These are phyloP conservation scores for Scheffersomyces quercinus DNA, from an alignment of 1,139 yeast genomes.

Conservation along the genomic window DNA sequence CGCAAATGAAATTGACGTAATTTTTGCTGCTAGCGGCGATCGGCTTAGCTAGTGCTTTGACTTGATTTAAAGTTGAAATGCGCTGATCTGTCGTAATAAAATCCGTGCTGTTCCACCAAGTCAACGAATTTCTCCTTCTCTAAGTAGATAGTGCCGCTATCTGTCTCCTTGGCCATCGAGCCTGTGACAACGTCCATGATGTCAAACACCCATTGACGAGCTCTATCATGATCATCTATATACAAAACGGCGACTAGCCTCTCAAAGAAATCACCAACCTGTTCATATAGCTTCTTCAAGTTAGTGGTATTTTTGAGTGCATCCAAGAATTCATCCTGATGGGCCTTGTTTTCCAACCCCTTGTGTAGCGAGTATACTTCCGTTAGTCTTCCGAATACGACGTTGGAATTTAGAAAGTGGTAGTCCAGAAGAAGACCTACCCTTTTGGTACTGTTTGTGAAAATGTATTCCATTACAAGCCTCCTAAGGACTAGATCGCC, in stretches of 20 bases:
- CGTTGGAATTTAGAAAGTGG: slow-evolving; percentile 12
- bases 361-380: slow-evolving; percentile 12
- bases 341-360: slow-evolving; percentile 3
- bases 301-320: slow-evolving; percentile 1
- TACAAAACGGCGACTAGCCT: slow-evolving; percentile 12
- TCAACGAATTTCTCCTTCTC: slow-evolving; percentile 1
- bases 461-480: slow-evolving; percentile 9
- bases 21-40: too few relatives aligned
- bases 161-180: neutral
- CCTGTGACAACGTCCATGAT: slow-evolving; percentile 1
- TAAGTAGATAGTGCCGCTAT: neutral
- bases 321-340: slow-evolving; percentile 2
- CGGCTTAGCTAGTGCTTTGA: too few relatives aligned
- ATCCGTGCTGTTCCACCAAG: slow-evolving; percentile 1
- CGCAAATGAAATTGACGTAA: too few relatives aligned
- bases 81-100: neutral
- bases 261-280: slow-evolving; percentile 16
- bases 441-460: slow-evolving; percentile 5
- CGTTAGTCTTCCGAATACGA: slow-evolving; percentile 11
- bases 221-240: slow-evolving; percentile 11
- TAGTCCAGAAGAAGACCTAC: slow-evolving; percentile 10
- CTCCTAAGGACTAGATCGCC: slow-evolving; percentile 15
- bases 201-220: slow-evolving; percentile 13
- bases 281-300: slow-evolving; percentile 6
- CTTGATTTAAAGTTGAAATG: neutral